Evolutionary conservation across 148 eudicot genomes (phyloP), one percentile per base, ranked within the genome.

Genomic region (Mesembryanthemum crystallinum): DNA sequence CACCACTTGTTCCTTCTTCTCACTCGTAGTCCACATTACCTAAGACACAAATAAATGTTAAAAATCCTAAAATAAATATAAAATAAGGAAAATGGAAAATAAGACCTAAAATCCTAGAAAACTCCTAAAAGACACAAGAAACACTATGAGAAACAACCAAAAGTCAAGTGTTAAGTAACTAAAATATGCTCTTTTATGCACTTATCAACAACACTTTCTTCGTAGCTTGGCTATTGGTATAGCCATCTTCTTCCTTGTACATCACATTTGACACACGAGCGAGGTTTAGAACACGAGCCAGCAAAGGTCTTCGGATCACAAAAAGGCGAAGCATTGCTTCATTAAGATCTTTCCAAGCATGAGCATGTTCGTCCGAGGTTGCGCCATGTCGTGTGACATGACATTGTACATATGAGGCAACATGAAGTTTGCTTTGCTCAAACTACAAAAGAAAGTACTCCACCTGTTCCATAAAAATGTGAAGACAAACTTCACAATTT

Each of bases 301-400:
- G 64, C 2, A 83, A 63, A 57, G 82, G 81, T 61, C 65, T 84
- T 9, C 86, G 80, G 25, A 82, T 74, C n/a, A 17, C 42, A n/a
- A 76, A 57, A 29, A 85, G 89, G 55, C 21, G 76, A 1, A 85
- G 63, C 72, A 74, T 80, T 25, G 78, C 84, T 59, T 71, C 67
- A 39, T 87, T 84, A 8, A 87, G 49, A 17, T 74, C 86, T 73
- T 83, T 87, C 88, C 90, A 85, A 24, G 88, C 82, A 30, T 71
- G 14, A 0, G 77, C 82, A 68, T 76, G 76, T 21, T 82, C 77
- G 15, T 80, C 67, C 0, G 86, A 28, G 65, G 52, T 49, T 15
- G 74, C 77, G 0, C 83, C 79, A 39, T 87, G 72, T 32, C 79
- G 75, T 24, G 75, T 45, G 73, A 80, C 83, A 73, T 82, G 85